Evolutionary conservation across 495 filamentous ascomycete genomes (phyloP).

Genomic region (Lichenothelia convexa): DNA sequence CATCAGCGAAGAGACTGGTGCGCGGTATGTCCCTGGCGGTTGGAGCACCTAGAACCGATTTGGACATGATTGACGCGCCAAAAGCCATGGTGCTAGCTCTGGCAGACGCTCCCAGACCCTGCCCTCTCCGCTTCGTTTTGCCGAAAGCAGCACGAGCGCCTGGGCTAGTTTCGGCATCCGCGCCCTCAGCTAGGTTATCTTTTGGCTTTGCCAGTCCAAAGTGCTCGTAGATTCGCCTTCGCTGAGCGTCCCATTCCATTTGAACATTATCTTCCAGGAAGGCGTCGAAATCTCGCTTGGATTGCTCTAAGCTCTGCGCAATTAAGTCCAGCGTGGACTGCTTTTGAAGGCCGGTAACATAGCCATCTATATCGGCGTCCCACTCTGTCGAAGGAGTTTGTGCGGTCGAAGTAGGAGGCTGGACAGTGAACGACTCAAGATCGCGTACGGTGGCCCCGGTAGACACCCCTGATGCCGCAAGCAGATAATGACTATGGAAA

Average conservation of each 20-base stretch:
- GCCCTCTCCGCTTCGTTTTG: constrained; percentile 35
- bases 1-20: constrained; percentile 39
- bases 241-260: constrained; percentile 87
- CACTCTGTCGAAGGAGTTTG: constrained; percentile 23
- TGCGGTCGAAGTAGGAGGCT: constrained; percentile 23
- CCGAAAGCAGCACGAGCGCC: constrained; percentile 37
- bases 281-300: constrained; percentile 72
- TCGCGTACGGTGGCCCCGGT: constrained; percentile 61
- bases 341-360: constrained; percentile 65
- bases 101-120: constrained; percentile 18
- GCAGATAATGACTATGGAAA: constrained; percentile 49
- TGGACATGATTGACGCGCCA: constrained; percentile 51
- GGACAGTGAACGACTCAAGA: constrained; percentile 40
- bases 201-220: constrained; percentile 55
- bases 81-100: constrained; percentile 31
- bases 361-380: constrained; percentile 68
- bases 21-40: constrained; percentile 7
- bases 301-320: constrained; percentile 66
- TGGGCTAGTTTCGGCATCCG: constrained; percentile 5
- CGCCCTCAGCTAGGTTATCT: constrained; percentile 23
- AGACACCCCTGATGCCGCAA: constrained; percentile 76
- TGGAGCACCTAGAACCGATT: constrained; percentile 69
- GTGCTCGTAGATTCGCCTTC: constrained; percentile 81
- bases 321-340: constrained; percentile 86
- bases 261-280: constrained; percentile 89